Evolutionary conservation across 441 rosid genomes (phyloP).

Genomic region (Erodium trifolium): DNA sequence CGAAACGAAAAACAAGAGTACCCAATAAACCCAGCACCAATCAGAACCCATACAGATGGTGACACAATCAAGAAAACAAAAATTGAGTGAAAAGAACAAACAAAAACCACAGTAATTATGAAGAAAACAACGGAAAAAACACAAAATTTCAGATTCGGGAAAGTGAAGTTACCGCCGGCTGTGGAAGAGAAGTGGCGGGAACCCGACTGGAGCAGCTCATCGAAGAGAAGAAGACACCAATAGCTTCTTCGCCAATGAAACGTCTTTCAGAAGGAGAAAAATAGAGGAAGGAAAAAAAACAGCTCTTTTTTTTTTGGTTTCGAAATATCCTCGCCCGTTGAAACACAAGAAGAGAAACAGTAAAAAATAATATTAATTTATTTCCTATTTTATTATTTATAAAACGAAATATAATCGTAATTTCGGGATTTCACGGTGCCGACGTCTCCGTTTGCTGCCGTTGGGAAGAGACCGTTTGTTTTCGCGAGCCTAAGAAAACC

Average conservation of each 20-base stretch:
- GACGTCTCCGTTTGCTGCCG: conserved; percentile 69
- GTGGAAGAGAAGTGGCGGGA: conserved; percentile 44
- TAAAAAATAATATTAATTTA: neutral
- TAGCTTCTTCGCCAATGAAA: conserved; percentile 9
- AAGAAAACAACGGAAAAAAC: neutral
- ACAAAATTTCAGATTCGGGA: conserved; percentile 4
- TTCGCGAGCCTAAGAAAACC: neutral
- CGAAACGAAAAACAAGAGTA: conserved; percentile 6
- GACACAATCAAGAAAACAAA: conserved; percentile 26
- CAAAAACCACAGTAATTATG: neutral
- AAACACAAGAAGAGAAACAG: conserved; percentile 34
- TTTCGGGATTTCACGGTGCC: conserved; percentile 43
- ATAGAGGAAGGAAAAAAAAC: neutral
- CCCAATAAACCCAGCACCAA: conserved; percentile 22
- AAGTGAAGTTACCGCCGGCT: conserved; percentile 32
- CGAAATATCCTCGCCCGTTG: conserved; percentile 86
- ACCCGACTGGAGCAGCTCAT: conserved; percentile 40
- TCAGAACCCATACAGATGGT: conserved; percentile 22
- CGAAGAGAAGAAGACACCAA: conserved; percentile 19
- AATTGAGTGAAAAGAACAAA: conserved; percentile 14
- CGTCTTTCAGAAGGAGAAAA: conserved; percentile 12
- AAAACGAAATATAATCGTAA: conserved; percentile 17
- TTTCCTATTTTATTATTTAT: too few relatives aligned
- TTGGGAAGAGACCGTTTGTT: conserved; percentile 14
- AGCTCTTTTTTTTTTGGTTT: conserved; percentile 27